Base-by-base conservation (phyloP, 2,329 filamentous ascomycete genomes). In the Bipolaris zeicola region DNA sequence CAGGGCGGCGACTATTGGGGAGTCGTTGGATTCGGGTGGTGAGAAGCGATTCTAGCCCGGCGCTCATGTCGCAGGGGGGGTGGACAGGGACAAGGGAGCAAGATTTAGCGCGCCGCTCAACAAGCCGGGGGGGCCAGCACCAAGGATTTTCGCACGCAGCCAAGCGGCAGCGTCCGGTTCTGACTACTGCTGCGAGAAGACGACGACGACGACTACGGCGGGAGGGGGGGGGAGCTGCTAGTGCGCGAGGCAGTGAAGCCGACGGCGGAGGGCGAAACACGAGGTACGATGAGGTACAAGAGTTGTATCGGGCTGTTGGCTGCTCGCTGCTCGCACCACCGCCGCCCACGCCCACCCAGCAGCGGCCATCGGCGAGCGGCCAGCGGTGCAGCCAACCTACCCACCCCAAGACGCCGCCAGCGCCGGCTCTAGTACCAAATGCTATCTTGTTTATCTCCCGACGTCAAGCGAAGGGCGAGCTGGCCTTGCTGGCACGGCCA, bases 1-100 rank as follows among this genome's bases (percentile, higher is more conserved):
- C 66, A 68, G 70, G 66, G 49, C 54, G 58, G 67, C 65, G 69
- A 66, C 66, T 72, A 71, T 71, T 71, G 69, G 67, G 60, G 61
- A 60, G 62, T 57, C 57, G 58, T 54, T 53, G 63, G 51, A 60
- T 69, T 64, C 54, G 71, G 70, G 65, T 71, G 61, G 65, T 14
- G 38, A 24, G 38, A 52, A 63, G 66, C 55, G 66, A 64, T 70
- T 64, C 68, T 66, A 62, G 62, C 64, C 60, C 50, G 48, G 49
- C 43, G 59, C 64, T 59, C 18, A 22, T 10, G 10, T 1, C 24
- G 38, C 20, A 41, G 38, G 38, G 55, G 64, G 61, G 64, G 52
- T 43, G 53, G 14, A 52, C 61, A 59, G 52, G 59, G 60, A 34
- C 34, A 37, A 34, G 43, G 28, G 20, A 51, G 44, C 58, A 58